Evolutionary conservation across 83 land plant genomes (phyloP).

Genomic region (Thuja plicata): DNA sequence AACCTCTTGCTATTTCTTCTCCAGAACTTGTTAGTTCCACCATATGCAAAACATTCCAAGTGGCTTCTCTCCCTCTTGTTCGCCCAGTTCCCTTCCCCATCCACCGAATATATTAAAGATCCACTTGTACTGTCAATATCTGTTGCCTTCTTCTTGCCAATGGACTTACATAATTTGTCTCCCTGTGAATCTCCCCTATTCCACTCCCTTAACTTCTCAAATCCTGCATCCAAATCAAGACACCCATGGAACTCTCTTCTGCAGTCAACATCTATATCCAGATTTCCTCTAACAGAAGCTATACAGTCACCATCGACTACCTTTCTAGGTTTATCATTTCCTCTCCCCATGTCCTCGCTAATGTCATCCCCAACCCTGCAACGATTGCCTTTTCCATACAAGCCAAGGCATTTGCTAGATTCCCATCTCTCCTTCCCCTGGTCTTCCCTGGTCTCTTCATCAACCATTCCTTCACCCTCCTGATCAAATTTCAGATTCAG

Average conservation of each 20-base stretch:
- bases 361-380: slow-evolving; percentile 62
- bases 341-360: slow-evolving; percentile 19
- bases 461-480: slow-evolving; percentile 20
- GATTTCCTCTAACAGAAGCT: not conserved
- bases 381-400: slow-evolving; percentile 53
- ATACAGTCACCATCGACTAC: not conserved
- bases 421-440: slow-evolving; percentile 13
- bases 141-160: not conserved
- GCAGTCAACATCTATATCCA: not conserved
- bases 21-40: slow-evolving; percentile 39
- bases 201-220: slow-evolving; percentile 10
- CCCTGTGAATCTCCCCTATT: not conserved
- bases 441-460: slow-evolving; percentile 33
- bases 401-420: slow-evolving; percentile 36
- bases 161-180: not conserved
- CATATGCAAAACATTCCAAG: slow-evolving; percentile 59
- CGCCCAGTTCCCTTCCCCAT: not conserved
- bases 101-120: not conserved
- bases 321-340: slow-evolving; percentile 14
- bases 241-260: slow-evolving; percentile 1
- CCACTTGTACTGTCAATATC: not conserved
- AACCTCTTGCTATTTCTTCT: slow-evolving; percentile 42
- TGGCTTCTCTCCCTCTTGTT: slow-evolving; percentile 25
- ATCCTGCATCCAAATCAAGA: slow-evolving; percentile 12
- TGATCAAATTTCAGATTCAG: slow-evolving; percentile 17